phyloP scores from a whole-genome alignment of 352 stramenopile species.

The Phytopythium chamaehyphon region DNA sequence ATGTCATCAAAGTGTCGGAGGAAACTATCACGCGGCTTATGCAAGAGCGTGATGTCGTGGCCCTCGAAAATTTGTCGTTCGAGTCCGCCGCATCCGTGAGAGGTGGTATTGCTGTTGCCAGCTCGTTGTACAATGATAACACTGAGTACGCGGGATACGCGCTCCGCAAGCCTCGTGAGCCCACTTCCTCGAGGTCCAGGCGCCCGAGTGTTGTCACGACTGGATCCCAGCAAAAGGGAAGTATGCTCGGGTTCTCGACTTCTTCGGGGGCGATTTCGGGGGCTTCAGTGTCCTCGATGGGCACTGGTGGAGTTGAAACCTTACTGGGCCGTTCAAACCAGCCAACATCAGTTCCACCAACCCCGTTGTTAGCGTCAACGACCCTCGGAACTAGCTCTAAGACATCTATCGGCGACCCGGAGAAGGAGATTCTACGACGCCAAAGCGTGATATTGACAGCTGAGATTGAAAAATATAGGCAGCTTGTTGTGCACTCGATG shows the following conservation, averaged over 20 bases:
- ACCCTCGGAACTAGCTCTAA: not conserved
- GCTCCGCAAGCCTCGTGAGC: conserved; percentile 1
- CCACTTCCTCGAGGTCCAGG: not conserved
- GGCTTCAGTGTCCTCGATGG: not conserved
- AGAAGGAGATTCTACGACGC: conserved; percentile 34
- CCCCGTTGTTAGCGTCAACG: not conserved
- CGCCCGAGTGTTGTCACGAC: not conserved
- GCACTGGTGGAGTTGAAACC: not conserved
- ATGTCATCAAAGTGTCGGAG: conserved; percentile 52
- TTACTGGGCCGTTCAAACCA: not conserved
- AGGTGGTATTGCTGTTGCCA: not conserved
- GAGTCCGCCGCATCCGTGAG: conserved; percentile 2
- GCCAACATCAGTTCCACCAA: not conserved
- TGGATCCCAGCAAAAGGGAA: not conserved
- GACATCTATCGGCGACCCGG: not conserved
- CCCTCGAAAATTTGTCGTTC: conserved; percentile 28
- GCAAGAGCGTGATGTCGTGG: conserved; percentile 38
- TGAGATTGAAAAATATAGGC: conserved; percentile 35
- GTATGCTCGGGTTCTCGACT: not conserved
- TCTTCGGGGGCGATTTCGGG: not conserved
- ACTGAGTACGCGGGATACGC: conserved; percentile 4
- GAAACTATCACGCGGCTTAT: conserved; percentile 45
- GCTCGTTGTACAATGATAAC: not conserved
- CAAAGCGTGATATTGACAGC: conserved; percentile 28
- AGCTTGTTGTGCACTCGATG: conserved; percentile 37